Base-by-base conservation (phyloP, 2,329 filamentous ascomycete genomes). In the Pseudopithomyces maydicus region DNA sequence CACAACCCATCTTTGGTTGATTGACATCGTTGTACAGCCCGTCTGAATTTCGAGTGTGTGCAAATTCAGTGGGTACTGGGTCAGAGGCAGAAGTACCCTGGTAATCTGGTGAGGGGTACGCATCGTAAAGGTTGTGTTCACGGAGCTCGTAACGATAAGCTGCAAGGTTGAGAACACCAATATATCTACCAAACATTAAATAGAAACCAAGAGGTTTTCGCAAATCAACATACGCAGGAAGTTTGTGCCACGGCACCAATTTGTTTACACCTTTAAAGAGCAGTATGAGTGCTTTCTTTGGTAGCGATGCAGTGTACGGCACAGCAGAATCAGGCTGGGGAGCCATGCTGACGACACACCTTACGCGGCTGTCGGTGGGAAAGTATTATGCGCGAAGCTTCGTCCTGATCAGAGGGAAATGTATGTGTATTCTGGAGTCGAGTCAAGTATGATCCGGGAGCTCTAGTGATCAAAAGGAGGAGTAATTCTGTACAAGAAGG, bases 1-100 rank as follows among this genome's bases (percentile, higher is more conserved):
- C 59, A 46, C 78, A 81, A 1, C 80, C 80, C 80, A 81, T 81
- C 42, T 68, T 71, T 0, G 78, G 79, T 57, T 70, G 61, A 4
- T 75, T 68, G 14, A 79, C 67, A 5, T 74, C 74, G 50, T 81
- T 81, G 71, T 75, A 79, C 33, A 75, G 70, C 20, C 80, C 80
- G 61, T 81, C 79, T 6, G 78, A 79, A 57, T 81, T 71, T 12
- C 79, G 74, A 0, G 74, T 72, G 29, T 66, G 56, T 2, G 74
- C 58, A 42, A 69, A 80, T 4, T 74, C 68, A 12, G 70, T 51
- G 41, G 77, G 54, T 44, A 77, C 52, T 1, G 72, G 73, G 1
- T 71, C 63, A 15, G 61, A 59, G 14, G 54, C 62, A 2, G 62
- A 47, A 14, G 59, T 77, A 33, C 79, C 79, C 57, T 81, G 79